These are phyloP conservation scores for Insectozyma bohioensis DNA, from an alignment of 1,139 yeast genomes.

Conservation along the genomic window DNA sequence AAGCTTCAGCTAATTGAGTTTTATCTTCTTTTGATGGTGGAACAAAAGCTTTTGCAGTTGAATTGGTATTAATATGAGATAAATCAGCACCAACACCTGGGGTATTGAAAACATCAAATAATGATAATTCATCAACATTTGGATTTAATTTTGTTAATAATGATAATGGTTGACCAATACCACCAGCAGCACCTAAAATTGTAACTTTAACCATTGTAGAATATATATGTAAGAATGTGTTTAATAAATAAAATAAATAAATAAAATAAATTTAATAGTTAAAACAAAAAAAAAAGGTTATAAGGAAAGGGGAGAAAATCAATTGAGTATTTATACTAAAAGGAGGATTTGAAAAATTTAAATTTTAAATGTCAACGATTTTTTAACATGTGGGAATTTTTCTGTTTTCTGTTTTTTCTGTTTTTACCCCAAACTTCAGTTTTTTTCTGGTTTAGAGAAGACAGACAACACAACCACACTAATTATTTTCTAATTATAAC, in stretches of 20 bases:
- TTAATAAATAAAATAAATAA: not conserved
- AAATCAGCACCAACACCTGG: constrained; percentile 98
- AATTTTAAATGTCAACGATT: too few relatives aligned
- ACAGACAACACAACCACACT: too few relatives aligned
- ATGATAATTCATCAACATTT: constrained; percentile 79
- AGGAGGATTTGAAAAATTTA: too few relatives aligned
- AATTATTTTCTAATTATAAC: too few relatives aligned
- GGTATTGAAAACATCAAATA: constrained; percentile 91
- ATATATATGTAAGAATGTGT: not conserved
- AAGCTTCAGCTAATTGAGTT: constrained; percentile 71
- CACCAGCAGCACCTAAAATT: constrained; percentile 96
- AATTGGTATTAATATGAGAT: constrained; percentile 89
- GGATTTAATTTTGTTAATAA: constrained; percentile 84
- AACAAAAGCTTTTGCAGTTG: constrained; percentile 77
- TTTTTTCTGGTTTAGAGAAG: too few relatives aligned
- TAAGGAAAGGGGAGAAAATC: too few relatives aligned
- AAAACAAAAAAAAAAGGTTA: too few relatives aligned
- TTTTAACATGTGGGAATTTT: too few relatives aligned
- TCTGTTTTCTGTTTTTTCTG: too few relatives aligned
- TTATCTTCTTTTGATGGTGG: constrained; percentile 70
- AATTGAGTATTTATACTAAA: too few relatives aligned
- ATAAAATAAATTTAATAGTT: not conserved
- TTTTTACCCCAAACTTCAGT: too few relatives aligned
- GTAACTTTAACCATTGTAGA: constrained; percentile 63
- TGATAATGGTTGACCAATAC: constrained; percentile 98